Evolutionary conservation across 129 eudicot species (phyloP).

Genomic region (Lonicera japonica): DNA sequence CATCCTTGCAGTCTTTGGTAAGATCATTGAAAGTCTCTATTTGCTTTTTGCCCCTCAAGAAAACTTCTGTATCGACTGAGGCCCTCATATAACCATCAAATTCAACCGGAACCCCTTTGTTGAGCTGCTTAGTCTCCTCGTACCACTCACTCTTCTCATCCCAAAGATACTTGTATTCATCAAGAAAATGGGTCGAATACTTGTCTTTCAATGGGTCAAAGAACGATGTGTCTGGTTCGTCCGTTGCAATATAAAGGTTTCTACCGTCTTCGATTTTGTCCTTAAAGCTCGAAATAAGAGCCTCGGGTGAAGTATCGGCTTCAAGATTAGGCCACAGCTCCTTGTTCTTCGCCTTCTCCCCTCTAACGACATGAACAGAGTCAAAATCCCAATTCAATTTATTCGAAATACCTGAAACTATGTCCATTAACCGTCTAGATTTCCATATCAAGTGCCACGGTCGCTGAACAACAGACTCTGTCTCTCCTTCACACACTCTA

Average conservation of each 20-base stretch:
- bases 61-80: constrained; percentile 88
- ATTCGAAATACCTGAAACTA: constrained; percentile 65
- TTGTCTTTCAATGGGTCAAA: constrained; percentile 85
- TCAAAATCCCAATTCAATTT: constrained; percentile 89
- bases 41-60: constrained; percentile 90
- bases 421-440: constrained; percentile 75
- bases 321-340: constrained; percentile 86
- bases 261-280: constrained; percentile 71
- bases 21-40: constrained; percentile 89
- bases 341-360: constrained; percentile 63
- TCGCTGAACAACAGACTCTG: constrained; percentile 62
- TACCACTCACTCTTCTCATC: constrained; percentile 75
- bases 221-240: constrained; percentile 65
- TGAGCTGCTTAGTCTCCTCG: constrained; percentile 59
- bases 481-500: constrained; percentile 91
- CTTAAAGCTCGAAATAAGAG: constrained; percentile 54
- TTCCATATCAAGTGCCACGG: constrained; percentile 93
- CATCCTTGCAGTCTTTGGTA: constrained; percentile 87
- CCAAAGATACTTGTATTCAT: constrained; percentile 51
- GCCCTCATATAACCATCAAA: constrained; percentile 97
- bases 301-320: constrained; percentile 68
- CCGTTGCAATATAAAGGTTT: constrained; percentile 66
- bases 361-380: constrained; percentile 85
- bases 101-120: constrained; percentile 75
- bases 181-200: constrained; percentile 79